phyloP scores from a whole-genome alignment of 257 asterid species.

The Solanum arcanum region DNA sequence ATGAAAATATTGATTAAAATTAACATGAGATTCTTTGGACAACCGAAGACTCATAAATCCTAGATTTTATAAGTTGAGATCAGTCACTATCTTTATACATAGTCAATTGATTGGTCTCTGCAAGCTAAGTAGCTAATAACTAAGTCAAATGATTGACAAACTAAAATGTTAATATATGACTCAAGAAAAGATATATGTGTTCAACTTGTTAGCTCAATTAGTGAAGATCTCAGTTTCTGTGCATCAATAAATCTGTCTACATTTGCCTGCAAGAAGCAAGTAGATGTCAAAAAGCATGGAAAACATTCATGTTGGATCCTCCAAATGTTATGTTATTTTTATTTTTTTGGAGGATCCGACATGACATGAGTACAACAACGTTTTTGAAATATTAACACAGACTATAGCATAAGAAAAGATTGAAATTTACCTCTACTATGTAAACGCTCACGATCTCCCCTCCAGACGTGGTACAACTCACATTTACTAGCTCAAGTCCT shows the following conservation, averaged over 20 bases:
- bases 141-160: background rate
- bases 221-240: background rate
- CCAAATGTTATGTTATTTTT: background rate
- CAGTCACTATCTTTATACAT: background rate
- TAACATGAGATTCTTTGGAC: background rate
- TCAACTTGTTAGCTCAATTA: background rate
- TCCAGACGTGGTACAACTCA: constrained; percentile 41
- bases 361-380: background rate
- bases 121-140: background rate
- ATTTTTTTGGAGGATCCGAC: background rate
- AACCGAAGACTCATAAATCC: background rate
- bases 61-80: background rate
- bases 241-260: background rate
- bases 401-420: background rate
- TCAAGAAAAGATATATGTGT: background rate
- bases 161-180: background rate
- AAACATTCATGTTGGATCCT: background rate
- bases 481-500: constrained; percentile 56
- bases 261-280: background rate
- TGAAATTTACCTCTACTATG: constrained; percentile 41
- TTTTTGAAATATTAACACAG: background rate
- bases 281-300: background rate
- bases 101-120: background rate
- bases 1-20: background rate
- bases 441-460: constrained; percentile 36